Evolutionary conservation across 164 flowering plant genomes (phyloP).

Genomic region (Brasenia schreberi): DNA sequence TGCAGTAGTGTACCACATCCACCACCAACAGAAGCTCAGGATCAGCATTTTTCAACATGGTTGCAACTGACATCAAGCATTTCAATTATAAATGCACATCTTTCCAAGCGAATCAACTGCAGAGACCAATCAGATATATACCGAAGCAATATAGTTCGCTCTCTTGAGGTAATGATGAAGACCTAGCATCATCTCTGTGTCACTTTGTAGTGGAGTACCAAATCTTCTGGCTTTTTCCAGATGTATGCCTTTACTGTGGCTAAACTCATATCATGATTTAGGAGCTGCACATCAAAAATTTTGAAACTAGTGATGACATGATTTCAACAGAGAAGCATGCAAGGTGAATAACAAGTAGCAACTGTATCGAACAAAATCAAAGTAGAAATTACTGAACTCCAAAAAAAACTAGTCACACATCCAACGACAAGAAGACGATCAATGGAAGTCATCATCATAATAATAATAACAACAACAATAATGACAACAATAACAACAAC

Average conservation of each 20-base stretch:
- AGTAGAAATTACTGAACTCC: no score
- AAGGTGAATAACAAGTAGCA: not conserved
- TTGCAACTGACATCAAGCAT: no score
- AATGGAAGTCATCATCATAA: no score
- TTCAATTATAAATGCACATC: no score
- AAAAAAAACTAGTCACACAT: no score
- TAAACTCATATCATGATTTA: constrained; percentile 92
- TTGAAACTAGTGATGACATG: not conserved
- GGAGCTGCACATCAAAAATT: constrained; percentile 32
- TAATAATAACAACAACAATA: no score
- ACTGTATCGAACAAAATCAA: no score
- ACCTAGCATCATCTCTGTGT: constrained; percentile 37
- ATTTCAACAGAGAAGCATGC: not conserved
- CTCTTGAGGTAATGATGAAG: not conserved
- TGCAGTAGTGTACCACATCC: not conserved
- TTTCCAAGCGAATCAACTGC: not conserved
- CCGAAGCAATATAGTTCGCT: not conserved
- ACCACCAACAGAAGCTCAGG: not conserved
- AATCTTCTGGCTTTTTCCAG: constrained; percentile 96
- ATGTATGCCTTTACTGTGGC: constrained; percentile 88
- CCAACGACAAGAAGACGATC: no score
- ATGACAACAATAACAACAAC: no score
- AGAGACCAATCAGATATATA: not conserved
- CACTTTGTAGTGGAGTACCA: constrained; percentile 79
- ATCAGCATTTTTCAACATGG: not conserved